Base-by-base conservation (phyloP, 768 basidiomycete species). In the Suillus hirtellus region DNA sequence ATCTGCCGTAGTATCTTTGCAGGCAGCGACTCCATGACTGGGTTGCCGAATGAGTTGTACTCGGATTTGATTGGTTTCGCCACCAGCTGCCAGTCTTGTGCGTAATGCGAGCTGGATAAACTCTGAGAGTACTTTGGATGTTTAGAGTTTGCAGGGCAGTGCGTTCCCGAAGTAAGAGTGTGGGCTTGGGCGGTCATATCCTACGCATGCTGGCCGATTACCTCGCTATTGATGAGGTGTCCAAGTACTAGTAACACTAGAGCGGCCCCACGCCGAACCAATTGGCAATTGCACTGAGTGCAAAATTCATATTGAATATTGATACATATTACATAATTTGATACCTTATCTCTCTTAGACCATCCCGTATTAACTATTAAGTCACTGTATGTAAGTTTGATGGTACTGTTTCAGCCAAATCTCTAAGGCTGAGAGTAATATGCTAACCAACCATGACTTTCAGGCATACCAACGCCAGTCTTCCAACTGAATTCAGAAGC, bases 401-500 rank as follows among this genome's bases (percentile, higher is more conserved):
- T 35, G 52, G 27, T n/a, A 34, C 34, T 10, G 5, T 53, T 53
- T 53, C 27, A 52, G 27, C 27, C 15, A 50, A 50, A 8, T 17
- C 31, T 19, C 31, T 5, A 35, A n/a, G 6, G 24, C 43, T 19
- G 14, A 54, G 27, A 31, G 14, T 31, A 34, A 35, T 14, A 15
- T 60, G 14, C 24, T 31, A 59, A 59, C 60, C n/a, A 35, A 59
- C 60, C n/a, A 35, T 31, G 17, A 9, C 17, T 59, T 12, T 31
- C n/a, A 37, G 15, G 27, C 34, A 10, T 53, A 19, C 17, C 31
- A 12, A n/a, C 10, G 11, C 52, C 10, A n/a, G 4, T 8, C 68
- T 79, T 17, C 77, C 79, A 0, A 44, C 74, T 7, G 68, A 72
- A 17, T 83, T 89, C 66, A 85, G 72, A 12, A 86, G 86, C 64